These are phyloP conservation scores for Lichtheimia ramosa DNA, from an alignment of 371 early-diverging fungal species.

Conservation along the genomic window DNA sequence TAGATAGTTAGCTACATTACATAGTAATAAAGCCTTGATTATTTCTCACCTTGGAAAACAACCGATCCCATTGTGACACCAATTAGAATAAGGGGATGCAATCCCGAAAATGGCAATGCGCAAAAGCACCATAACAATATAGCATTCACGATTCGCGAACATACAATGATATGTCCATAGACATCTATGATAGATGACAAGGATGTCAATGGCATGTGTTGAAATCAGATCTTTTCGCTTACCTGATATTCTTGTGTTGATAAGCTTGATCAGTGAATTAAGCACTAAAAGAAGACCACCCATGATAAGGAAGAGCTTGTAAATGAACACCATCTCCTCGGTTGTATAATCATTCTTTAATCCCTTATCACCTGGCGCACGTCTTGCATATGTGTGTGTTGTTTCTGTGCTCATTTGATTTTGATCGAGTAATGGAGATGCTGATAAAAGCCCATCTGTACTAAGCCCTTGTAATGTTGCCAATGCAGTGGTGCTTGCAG, in stretches of 20 bases:
- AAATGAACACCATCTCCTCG: conserved; percentile 41
- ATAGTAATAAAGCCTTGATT: background rate
- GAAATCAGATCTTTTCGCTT: background rate
- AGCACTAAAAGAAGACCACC: conserved; percentile 45
- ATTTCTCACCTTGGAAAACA: conserved; percentile 39
- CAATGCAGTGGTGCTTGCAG: conserved; percentile 7
- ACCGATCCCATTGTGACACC: conserved; percentile 42
- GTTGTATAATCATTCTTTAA: conserved; percentile 18
- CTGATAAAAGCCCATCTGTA: background rate
- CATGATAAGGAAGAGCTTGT: conserved; percentile 48
- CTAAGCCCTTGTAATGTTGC: conserved; percentile 11
- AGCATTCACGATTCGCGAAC: conserved; percentile 40
- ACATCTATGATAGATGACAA: conserved; percentile 22
- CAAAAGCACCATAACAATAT: conserved; percentile 46
- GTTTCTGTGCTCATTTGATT: background rate
- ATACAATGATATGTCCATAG: conserved; percentile 45
- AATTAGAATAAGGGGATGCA: conserved; percentile 40
- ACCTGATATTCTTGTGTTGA: conserved; percentile 45
- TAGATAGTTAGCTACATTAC: background rate
- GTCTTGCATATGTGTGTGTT: conserved; percentile 1
- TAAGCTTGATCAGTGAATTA: conserved; percentile 46
- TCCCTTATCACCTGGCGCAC: conserved; percentile 5
- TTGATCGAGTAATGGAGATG: background rate
- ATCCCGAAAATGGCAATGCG: conserved; percentile 45
- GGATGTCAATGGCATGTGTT: background rate